Conservation (phyloP, 352 stramenopile species). For the Pythium monospermum region DNA sequence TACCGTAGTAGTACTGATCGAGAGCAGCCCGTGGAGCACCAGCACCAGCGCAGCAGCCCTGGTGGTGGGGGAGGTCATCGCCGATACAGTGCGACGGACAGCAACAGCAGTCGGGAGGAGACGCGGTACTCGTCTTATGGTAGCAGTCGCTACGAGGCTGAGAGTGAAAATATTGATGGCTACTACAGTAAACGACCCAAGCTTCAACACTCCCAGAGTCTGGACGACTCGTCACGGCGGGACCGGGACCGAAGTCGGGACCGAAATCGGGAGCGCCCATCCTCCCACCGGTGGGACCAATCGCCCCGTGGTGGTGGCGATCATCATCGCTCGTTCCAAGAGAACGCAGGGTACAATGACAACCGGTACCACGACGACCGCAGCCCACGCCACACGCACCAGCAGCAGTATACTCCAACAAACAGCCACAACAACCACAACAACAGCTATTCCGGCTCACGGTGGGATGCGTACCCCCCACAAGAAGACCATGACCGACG, state of each 20-base stretch:
- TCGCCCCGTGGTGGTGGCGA: slow-evolving; percentile 18
- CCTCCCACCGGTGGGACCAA: slow-evolving; percentile 29
- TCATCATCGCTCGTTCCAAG: not conserved
- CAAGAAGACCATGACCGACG: not conserved
- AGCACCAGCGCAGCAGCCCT: slow-evolving; percentile 4
- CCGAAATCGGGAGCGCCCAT: slow-evolving; percentile 28
- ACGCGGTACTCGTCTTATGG: too few species aligned
- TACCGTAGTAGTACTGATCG: slow-evolving; percentile 21
- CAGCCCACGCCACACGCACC: slow-evolving; percentile 12
- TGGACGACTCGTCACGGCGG: slow-evolving; percentile 45
- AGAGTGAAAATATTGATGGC: too few species aligned
- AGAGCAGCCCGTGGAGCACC: slow-evolving; percentile 9
- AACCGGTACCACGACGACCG: slow-evolving; percentile 7
- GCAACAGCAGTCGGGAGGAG: slow-evolving; percentile 19
- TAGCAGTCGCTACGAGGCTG: too few species aligned
- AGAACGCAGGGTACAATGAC: slow-evolving; percentile 5
- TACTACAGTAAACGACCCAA: slow-evolving; percentile 48
- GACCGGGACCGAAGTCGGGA: too few species aligned
- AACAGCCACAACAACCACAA: slow-evolving; percentile 2
- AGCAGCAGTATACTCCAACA: not conserved
- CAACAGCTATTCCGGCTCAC: not conserved
- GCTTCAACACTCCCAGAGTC: slow-evolving; percentile 58
- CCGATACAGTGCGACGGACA: slow-evolving; percentile 15
- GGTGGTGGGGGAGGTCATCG: slow-evolving; percentile 5
- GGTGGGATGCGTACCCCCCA: slow-evolving; percentile 5